phyloP scores from a whole-genome alignment of 2,329 filamentous ascomycete species.

The Geoglossum cookeanum region DNA sequence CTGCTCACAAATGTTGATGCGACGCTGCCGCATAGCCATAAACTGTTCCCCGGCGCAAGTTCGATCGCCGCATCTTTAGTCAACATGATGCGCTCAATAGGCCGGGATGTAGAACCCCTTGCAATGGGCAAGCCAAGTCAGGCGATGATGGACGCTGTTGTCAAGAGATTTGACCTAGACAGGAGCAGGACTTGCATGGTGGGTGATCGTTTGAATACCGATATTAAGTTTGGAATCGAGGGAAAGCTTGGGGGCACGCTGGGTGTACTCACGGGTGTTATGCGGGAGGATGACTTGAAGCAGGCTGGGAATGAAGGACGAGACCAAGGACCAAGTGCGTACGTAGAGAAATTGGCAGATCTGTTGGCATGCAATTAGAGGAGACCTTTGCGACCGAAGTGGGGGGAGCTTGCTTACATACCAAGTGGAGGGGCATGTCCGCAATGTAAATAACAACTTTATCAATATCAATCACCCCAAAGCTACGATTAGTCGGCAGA shows the following conservation, averaged over 20 bases:
- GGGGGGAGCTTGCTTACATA: too few relatives aligned
- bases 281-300: constrained; percentile 66
- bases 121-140: constrained; percentile 87
- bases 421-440: too few relatives aligned
- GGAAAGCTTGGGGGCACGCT: constrained; percentile 80
- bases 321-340: constrained; percentile 51
- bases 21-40: constrained; percentile 63
- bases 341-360: constrained; percentile 71
- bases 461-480: not conserved
- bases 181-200: constrained; percentile 82
- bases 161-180: constrained; percentile 86
- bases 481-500: not conserved
- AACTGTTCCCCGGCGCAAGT: constrained; percentile 82
- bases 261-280: constrained; percentile 78
- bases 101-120: constrained; percentile 34
- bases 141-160: constrained; percentile 98
- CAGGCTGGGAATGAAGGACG: constrained; percentile 41
- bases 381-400: too few relatives aligned
- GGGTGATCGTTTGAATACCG: constrained; percentile 81
- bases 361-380: constrained; percentile 24
- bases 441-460: not conserved
- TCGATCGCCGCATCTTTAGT: constrained; percentile 60
- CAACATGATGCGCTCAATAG: constrained; percentile 39
- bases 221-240: constrained; percentile 88
- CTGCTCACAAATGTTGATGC: constrained; percentile 88